Conservation (phyloP, 2,329 filamentous ascomycete species). For the Myriosclerotinia scirpicola region DNA sequence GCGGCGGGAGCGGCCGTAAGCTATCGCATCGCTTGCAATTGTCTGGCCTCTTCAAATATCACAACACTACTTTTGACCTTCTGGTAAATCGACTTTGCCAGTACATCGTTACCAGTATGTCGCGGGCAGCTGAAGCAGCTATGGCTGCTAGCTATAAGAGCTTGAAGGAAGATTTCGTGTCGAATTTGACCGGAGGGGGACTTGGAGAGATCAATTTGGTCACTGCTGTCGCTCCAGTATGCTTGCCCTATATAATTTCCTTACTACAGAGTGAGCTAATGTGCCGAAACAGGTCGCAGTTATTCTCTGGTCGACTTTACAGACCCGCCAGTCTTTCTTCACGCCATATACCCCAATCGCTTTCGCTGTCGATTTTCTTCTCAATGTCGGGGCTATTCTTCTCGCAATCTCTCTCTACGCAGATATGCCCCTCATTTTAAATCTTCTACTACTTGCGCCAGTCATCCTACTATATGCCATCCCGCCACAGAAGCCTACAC, state of each 20-base stretch:
- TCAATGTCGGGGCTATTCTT: slow-evolving; percentile 80
- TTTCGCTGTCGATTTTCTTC: slow-evolving; percentile 76
- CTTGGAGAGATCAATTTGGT: slow-evolving; percentile 86
- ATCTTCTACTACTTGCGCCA: slow-evolving; percentile 70
- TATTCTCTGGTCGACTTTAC: slow-evolving; percentile 84
- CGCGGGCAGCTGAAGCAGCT: slow-evolving; percentile 40
- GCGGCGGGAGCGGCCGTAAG: slow-evolving; percentile 2
- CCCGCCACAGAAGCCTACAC: slow-evolving; percentile 40
- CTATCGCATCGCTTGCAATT: neutral
- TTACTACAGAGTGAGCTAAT: slow-evolving; percentile 24
- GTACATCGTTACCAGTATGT: slow-evolving; percentile 29
- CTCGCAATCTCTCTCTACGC: slow-evolving; percentile 87
- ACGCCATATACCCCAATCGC: slow-evolving; percentile 67
- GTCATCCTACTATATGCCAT: slow-evolving; percentile 59
- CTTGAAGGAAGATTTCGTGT: slow-evolving; percentile 93
- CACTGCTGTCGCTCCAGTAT: slow-evolving; percentile 80
- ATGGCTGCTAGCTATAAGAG: slow-evolving; percentile 72
- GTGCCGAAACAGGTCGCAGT: slow-evolving; percentile 63
- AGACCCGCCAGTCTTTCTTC: slow-evolving; percentile 83
- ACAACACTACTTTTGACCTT: neutral
- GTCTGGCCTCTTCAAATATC: slow-evolving; percentile 13
- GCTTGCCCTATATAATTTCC: slow-evolving; percentile 39
- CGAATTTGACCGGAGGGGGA: slow-evolving; percentile 79
- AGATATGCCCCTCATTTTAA: slow-evolving; percentile 69
- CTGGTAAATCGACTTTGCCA: neutral